Percentiles rank a stretch among this genome's conserved stretches.
These are phyloP conservation scores for Aureobasidium sp. DNA, from an alignment of 2,329 filamentous ascomycete genomes.

Conservation along the genomic window DNA sequence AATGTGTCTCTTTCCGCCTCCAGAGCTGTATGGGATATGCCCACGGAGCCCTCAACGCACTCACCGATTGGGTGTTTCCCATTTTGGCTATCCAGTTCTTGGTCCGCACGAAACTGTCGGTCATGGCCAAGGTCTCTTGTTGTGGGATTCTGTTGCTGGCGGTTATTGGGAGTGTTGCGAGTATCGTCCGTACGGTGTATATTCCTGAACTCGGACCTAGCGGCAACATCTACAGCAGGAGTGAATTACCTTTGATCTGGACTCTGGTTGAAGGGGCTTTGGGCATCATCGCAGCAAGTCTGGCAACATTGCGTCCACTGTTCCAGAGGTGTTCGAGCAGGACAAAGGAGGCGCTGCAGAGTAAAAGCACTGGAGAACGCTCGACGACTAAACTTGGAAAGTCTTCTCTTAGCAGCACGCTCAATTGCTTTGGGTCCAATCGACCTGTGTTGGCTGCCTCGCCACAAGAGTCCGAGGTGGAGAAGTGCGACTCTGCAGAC, in stretches of 20 bases:
- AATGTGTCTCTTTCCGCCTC: conserved; percentile 2
- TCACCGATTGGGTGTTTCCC: conserved; percentile 31
- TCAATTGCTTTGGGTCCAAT: background rate
- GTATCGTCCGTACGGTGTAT: conserved; percentile 22
- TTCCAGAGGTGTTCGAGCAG: conserved; percentile 21
- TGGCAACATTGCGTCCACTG: conserved; percentile 29
- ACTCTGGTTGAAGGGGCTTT: conserved; percentile 28
- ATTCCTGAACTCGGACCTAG: conserved; percentile 19
- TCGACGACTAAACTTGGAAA: background rate
- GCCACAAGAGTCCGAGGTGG: background rate
- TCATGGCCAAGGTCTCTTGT: conserved; percentile 36
- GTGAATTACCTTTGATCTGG: conserved; percentile 19
- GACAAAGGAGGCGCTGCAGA: background rate
- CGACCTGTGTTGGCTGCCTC: background rate
- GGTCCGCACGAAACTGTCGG: conserved; percentile 35
- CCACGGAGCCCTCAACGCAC: conserved; percentile 28
- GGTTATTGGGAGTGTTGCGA: conserved; percentile 22
- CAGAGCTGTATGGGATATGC: background rate
- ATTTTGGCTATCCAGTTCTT: conserved; percentile 36
- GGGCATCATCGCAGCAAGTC: conserved; percentile 28
- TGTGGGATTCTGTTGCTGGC: conserved; percentile 35
- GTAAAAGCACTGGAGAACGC: background rate
- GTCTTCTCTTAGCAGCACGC: background rate
- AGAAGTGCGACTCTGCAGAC: background rate
- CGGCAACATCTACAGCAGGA: conserved; percentile 21